Evolutionary conservation across 2,329 filamentous ascomycete genomes (phyloP), one percentile per base, ranked within the genome.

Genomic region (Colletotrichum trifolii): DNA sequence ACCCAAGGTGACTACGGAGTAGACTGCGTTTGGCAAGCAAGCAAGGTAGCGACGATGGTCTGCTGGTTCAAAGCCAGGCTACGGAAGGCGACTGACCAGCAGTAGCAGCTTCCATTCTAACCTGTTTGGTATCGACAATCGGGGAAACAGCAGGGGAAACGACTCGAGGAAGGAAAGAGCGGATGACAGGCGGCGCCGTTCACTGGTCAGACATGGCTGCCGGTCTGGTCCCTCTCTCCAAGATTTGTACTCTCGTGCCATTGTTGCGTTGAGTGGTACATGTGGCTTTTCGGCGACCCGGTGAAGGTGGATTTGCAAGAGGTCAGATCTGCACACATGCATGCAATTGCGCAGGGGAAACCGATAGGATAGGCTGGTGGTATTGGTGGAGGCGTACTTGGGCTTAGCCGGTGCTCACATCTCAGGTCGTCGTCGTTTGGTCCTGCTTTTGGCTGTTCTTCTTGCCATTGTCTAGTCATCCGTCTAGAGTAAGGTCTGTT

Each of bases 251-350:
- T 36, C 25, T 42, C 35, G 15, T 10, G 38, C 33, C 9, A 13
- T 36, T 9, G 50, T 58, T 58, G 55, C 46, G 25, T n/a, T 33
- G n/a, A 39, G 6, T n/a, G 25, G 13, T 13, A n/a, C 38, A n/a
- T 43, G 34, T 17, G 52, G 17, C 17, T 25, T 42, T 38, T 33
- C 50, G 43, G 55, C 52, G 40, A 40, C 55, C 36, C 46, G 55
- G 55, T 43, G 46, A 8, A 50, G 50, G 55, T 58, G 55, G 55
- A 25, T 11, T 39, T 36, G 25, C 17, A 33, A 45, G 42, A 49
- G 43, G 47, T 47, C 40, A 50, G 57, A 65, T 65, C 62, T 65
- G 52, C 62, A 42, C 40, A 56, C 57, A 38, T 65, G 47, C 58
- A 52, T 65, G 62, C 62, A 55, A 55, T 55, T 36, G 46, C 46